phyloP scores from a whole-genome alignment of 164 flowering plant genomes.

The Umbilicus rupestris region DNA sequence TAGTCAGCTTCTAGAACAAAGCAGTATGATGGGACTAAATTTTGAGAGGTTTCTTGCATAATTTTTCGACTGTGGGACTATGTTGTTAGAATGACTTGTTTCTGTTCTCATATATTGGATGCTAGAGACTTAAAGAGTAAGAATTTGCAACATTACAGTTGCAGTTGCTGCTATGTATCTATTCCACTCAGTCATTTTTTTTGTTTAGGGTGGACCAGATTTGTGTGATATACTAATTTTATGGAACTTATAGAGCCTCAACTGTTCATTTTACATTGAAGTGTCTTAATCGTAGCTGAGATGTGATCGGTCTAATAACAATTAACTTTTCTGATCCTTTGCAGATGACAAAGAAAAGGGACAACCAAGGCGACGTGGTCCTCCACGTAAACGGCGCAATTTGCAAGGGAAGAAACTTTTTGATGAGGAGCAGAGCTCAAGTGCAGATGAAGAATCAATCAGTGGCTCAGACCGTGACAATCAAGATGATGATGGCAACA shows the following conservation, averaged over 20 bases:
- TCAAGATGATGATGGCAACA: constrained; percentile 41
- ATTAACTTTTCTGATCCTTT: constrained; percentile 1
- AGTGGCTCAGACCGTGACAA: constrained; percentile 74
- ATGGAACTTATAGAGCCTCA: background rate
- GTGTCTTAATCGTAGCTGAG: background rate
- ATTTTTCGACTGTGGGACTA: background rate
- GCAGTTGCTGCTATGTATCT: background rate
- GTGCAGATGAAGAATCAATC: constrained; percentile 81
- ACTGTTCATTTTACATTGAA: background rate
- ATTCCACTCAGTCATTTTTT: background rate
- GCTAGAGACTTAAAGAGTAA: background rate
- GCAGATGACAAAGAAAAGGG: constrained; percentile 65
- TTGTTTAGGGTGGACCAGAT: background rate
- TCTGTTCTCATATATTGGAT: background rate
- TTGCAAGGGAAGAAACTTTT: constrained; percentile 79
- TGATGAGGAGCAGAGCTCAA: constrained; percentile 57
- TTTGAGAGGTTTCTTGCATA: background rate
- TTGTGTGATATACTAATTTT: background rate
- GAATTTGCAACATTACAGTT: background rate
- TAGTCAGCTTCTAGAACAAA: background rate
- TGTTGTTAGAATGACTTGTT: background rate
- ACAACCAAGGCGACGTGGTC: constrained; percentile 58
- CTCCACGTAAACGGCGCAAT: constrained; percentile 56
- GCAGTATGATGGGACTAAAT: background rate
- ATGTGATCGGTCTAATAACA: background rate